Conservation (phyloP, 805 yeast genomes). For the Jamesozyma spencerorum region DNA sequence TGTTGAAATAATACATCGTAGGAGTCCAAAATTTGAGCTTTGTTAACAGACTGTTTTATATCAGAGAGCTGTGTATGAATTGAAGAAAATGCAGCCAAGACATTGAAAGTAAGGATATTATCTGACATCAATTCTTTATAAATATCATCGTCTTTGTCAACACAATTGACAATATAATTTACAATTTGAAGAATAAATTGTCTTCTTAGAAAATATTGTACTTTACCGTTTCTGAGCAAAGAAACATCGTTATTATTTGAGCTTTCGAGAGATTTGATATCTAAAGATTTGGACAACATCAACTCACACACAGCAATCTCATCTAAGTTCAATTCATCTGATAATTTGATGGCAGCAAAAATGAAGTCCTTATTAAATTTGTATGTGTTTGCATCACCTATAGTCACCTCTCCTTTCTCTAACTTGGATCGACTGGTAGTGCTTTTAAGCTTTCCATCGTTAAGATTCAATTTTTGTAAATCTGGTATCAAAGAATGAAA, state of each 20-base stretch:
- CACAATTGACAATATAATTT: conserved; percentile 31
- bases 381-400: conserved; percentile 42
- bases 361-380: conserved; percentile 59
- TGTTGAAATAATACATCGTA: conserved; percentile 39
- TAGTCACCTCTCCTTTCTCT: conserved; percentile 37
- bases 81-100: conserved; percentile 46
- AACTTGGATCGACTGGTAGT: conserved; percentile 39
- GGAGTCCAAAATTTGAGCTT: conserved; percentile 46
- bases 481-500: conserved; percentile 36
- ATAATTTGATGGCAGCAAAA: conserved; percentile 44
- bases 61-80: conserved; percentile 49
- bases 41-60: conserved; percentile 43
- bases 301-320: conserved; percentile 69
- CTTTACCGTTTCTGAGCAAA: conserved; percentile 52
- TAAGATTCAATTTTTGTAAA: conserved; percentile 34
- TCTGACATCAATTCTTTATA: conserved; percentile 11
- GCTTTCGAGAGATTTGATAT: conserved; percentile 7
- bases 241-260: conserved; percentile 11
- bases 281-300: conserved; percentile 34
- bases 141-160: conserved; percentile 10
- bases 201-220: conserved; percentile 58
- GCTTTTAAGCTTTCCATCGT: conserved; percentile 34
- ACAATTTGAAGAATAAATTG: conserved; percentile 65
- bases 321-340: conserved; percentile 66
- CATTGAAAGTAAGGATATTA: conserved; percentile 30